phyloP scores from a whole-genome alignment of 2,329 filamentous ascomycete genomes.

The Talaromyces sp. region DNA sequence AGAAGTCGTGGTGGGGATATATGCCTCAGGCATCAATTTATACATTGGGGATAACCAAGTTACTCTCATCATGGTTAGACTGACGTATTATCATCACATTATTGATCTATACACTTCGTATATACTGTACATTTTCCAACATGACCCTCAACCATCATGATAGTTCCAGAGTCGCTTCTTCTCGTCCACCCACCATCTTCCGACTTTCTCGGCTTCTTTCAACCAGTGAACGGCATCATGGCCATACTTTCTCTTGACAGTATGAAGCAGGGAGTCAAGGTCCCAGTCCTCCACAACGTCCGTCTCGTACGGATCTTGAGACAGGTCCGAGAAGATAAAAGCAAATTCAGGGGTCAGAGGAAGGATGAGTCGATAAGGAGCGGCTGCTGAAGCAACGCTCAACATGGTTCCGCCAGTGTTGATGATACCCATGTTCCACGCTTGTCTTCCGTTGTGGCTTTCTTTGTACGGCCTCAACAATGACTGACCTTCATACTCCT shows the following conservation, averaged over 20 bases:
- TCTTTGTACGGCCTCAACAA: slow-evolving; percentile 43
- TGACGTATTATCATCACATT: not conserved
- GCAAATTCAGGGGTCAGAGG: slow-evolving; percentile 70
- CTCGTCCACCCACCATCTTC: slow-evolving; percentile 41
- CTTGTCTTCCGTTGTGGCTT: slow-evolving; percentile 31
- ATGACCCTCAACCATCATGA: slow-evolving; percentile 15
- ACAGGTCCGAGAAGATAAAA: slow-evolving; percentile 36
- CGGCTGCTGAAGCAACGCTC: slow-evolving; percentile 69
- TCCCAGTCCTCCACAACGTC: slow-evolving; percentile 34
- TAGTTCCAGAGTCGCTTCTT: slow-evolving; percentile 27
- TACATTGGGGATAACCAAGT: not conserved
- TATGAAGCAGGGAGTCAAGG: slow-evolving; percentile 26
- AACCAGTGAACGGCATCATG: slow-evolving; percentile 37
- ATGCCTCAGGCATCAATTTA: slow-evolving; percentile 6
- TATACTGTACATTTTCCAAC: slow-evolving; percentile 5
- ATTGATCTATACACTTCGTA: slow-evolving; percentile 1
- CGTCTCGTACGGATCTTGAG: slow-evolving; percentile 34
- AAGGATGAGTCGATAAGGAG: slow-evolving; percentile 67
- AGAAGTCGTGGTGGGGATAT: not conserved
- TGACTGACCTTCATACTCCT: slow-evolving; percentile 48
- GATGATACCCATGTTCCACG: slow-evolving; percentile 36
- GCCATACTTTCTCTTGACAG: slow-evolving; percentile 28
- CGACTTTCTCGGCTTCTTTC: slow-evolving; percentile 35
- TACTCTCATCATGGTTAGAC: no score
- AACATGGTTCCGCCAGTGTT: slow-evolving; percentile 48